Conservation (phyloP, 192 early-diverging fungal genomes). For the Backusella macrospora region DNA sequence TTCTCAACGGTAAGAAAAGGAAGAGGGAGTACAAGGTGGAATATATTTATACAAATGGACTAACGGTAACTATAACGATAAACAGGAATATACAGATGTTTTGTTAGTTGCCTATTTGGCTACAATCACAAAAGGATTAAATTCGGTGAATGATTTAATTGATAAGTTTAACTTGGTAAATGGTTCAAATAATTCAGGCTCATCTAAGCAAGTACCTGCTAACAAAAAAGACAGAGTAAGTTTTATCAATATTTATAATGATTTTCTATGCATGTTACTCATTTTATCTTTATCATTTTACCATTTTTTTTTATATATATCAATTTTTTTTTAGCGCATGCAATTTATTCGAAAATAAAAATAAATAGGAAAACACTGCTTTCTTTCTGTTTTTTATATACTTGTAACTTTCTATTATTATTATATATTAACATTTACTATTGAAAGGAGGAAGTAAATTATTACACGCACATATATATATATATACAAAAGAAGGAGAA, state of each 20-base stretch:
- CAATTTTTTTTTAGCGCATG: background rate
- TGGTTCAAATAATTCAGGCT: background rate
- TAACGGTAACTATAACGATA: background rate
- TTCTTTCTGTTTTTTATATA: background rate
- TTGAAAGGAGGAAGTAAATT: background rate
- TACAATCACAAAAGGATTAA: conserved; percentile 74
- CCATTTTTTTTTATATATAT: background rate
- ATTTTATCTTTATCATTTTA: too few species aligned
- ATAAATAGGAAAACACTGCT: background rate
- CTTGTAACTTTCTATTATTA: conserved; percentile 2
- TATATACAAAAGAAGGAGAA: background rate
- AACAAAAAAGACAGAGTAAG: conserved; percentile 16
- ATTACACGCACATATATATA: background rate
- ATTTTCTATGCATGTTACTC: too few species aligned
- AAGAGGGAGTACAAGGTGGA: background rate
- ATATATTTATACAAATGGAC: background rate
- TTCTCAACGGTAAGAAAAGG: conserved; percentile 62
- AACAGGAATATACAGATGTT: conserved; percentile 83
- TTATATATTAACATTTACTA: background rate
- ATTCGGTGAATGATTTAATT: conserved; percentile 66
- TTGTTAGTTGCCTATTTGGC: conserved; percentile 76
- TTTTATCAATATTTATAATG: background rate
- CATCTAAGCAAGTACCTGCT: background rate
- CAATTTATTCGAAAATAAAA: background rate
- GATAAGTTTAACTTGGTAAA: conserved; percentile 58